Base-by-base conservation (phyloP, 1,284 basidiomycete species). In the Coniophora puteana region DNA sequence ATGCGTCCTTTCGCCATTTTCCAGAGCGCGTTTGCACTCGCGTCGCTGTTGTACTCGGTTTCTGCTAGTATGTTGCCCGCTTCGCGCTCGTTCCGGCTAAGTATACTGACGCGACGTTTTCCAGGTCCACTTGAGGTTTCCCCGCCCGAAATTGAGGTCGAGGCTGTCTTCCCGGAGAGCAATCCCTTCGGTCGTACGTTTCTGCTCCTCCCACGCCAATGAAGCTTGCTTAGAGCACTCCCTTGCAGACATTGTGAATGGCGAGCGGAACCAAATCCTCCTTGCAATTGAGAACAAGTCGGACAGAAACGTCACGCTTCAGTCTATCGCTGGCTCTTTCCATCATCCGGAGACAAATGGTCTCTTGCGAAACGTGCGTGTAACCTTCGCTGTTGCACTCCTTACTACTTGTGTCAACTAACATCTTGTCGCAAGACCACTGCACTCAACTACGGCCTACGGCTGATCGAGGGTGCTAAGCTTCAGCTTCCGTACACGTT, bases 151-250 rank as follows among this genome's bases (percentile, higher is more conserved):
- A 63, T 93, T 40, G 49, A 74, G 41, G 78, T 81, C 23, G 66
- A 74, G 47, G 83, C 83, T 42, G 64, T 74, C 13, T 93, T 91
- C 63, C 78, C 82, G 18, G 83, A 89, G 48, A 69, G 71, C 47
- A 93, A 93, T 62, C 76, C 80, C 1, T 91, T 92, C 54, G 86
- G 84, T 52, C 84, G 90, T 93, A 61, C 58, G 89, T 80, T 32
- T 32, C 20, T 47, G 23, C 28, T 40, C 28, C 27, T 33, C 25
- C 27, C 18, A n/a, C 4, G 10, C 28, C 25, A 24, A 11, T 20
- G n/a, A 20, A 39, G 27, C 38, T 40, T 46, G 42, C 48, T 51
- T 40, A 46, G 44, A 35, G 34, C 28, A 39, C 36, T 41, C 35
- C 13, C 24, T 38, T 49, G 26, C 56, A 92, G 91, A 91, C 46